phyloP scores from a whole-genome alignment of 495 filamentous ascomycete genomes.

The Penicillium paradoxum region DNA sequence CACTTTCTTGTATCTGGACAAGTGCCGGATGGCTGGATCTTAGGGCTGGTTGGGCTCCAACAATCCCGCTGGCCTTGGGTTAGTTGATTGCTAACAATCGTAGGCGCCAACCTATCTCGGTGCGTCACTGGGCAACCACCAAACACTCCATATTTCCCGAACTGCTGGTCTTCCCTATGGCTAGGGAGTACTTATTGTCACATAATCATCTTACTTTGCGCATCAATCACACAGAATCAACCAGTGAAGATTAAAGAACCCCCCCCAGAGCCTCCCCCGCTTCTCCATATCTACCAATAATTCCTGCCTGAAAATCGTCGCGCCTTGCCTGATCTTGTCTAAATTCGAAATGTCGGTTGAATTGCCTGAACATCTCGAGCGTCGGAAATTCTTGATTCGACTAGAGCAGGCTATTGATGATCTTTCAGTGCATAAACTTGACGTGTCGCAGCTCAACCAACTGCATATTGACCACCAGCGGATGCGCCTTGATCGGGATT shows the following conservation, averaged over 20 bases:
- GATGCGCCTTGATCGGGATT: neutral
- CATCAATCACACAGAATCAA: too few species aligned
- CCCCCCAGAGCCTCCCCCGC: too few species aligned
- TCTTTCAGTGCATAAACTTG: neutral
- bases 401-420: neutral
- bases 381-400: neutral
- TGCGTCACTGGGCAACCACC: too few species aligned
- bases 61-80: neutral
- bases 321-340: neutral
- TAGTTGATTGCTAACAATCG: too few species aligned
- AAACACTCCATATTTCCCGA: too few species aligned
- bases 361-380: neutral
- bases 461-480: neutral
- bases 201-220: too few species aligned
- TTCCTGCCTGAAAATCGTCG: too few species aligned
- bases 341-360: neutral
- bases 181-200: too few species aligned
- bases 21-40: neutral
- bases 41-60: neutral
- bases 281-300: too few species aligned
- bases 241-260: too few species aligned
- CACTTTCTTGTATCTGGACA: neutral
- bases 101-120: too few species aligned
- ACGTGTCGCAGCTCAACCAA: neutral
- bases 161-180: too few species aligned